Conservation (phyloP, 768 basidiomycete genomes). For the Rhodotorula taiwanensis region DNA sequence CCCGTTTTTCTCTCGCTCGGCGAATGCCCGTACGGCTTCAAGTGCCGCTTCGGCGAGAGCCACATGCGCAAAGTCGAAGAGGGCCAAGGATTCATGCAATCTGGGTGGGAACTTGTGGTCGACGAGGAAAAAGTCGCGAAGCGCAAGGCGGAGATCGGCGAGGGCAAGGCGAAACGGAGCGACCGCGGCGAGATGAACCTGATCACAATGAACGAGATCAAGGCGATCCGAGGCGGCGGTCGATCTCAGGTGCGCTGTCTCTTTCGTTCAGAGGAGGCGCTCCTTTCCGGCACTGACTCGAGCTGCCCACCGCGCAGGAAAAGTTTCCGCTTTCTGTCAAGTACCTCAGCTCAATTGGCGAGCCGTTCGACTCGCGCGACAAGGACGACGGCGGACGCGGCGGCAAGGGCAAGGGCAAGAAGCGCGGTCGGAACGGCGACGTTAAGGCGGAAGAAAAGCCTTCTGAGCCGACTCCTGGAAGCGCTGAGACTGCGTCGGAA, state of each 20-base stretch:
- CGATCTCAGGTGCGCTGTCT: slow-evolving; percentile 25
- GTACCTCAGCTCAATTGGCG: slow-evolving; percentile 30
- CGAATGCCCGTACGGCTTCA: slow-evolving; percentile 74
- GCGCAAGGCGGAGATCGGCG: slow-evolving; percentile 51
- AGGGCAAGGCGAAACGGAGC: slow-evolving; percentile 63
- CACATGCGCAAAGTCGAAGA: slow-evolving; percentile 56
- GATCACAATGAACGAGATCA: slow-evolving; percentile 18
- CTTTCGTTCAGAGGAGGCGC: not conserved
- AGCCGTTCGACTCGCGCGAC: slow-evolving; percentile 31
- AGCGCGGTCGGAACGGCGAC: slow-evolving; percentile 15
- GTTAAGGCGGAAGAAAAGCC: not conserved
- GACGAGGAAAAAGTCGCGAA: slow-evolving; percentile 58
- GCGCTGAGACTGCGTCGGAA: too few species aligned
- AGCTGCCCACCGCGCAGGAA: not conserved
- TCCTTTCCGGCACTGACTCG: too few species aligned
- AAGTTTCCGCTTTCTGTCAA: slow-evolving; percentile 26
- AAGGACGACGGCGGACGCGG: slow-evolving; percentile 11
- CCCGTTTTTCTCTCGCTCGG: slow-evolving; percentile 64
- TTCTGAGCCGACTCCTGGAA: not conserved
- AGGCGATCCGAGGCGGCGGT: slow-evolving; percentile 19
- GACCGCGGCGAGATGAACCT: slow-evolving; percentile 43
- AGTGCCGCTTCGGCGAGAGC: slow-evolving; percentile 80
- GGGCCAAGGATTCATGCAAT: slow-evolving; percentile 43
- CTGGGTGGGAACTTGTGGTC: slow-evolving; percentile 48
- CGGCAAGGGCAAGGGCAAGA: slow-evolving; percentile 7